These are phyloP conservation scores for Aspergillus baeticus DNA, from an alignment of 495 filamentous ascomycete species.

Conservation along the genomic window DNA sequence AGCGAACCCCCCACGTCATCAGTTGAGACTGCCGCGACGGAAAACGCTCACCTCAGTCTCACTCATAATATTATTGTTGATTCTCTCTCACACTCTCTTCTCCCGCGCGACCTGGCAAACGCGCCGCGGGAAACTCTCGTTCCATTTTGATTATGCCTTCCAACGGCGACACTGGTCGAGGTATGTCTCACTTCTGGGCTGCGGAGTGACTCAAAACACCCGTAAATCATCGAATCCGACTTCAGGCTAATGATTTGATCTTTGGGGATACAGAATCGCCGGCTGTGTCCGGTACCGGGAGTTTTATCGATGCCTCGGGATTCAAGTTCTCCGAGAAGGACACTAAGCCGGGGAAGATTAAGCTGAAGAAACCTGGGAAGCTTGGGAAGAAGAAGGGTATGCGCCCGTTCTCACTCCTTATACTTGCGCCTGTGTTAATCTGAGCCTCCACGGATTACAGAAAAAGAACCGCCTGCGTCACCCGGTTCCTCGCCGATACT, in stretches of 20 bases:
- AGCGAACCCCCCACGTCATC: not conserved
- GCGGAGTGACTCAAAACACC: not conserved
- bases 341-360: constrained; percentile 59
- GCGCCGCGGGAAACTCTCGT: not conserved
- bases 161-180: constrained; percentile 37
- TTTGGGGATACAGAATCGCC: constrained; percentile 11
- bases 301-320: constrained; percentile 47
- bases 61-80: not conserved
- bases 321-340: constrained; percentile 62
- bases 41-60: not conserved
- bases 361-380: constrained; percentile 67
- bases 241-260: not conserved
- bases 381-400: constrained; percentile 47
- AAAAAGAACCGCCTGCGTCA: constrained; percentile 27
- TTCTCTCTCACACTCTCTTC: not conserved
- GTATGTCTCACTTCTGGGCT: constrained; percentile 20
- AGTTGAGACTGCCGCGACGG: not conserved
- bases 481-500: constrained; percentile 57
- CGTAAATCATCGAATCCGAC: not conserved
- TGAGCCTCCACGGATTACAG: not conserved
- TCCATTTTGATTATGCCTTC: constrained; percentile 34
- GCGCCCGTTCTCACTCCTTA: not conserved
- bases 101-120: not conserved
- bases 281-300: constrained; percentile 27
- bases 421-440: constrained; percentile 6